A percentile compares a stretch with the other conserved stretches of the same genome.
Conservation (phyloP, 768 basidiomycete genomes). For the Lenzites betulinus region DNA sequence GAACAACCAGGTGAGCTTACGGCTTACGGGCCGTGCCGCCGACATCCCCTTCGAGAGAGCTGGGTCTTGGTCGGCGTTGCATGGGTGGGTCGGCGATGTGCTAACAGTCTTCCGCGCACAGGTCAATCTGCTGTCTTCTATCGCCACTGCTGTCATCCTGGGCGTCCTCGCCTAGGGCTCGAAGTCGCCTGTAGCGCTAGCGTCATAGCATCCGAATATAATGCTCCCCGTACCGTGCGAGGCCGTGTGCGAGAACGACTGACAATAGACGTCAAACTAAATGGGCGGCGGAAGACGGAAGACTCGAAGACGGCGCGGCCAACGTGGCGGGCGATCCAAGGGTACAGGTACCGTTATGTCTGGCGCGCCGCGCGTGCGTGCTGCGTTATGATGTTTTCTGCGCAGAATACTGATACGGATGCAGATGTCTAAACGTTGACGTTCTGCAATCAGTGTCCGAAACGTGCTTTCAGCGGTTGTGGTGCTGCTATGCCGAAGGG, state of each 20-base stretch:
- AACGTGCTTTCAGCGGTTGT: neutral
- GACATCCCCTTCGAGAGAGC: neutral
- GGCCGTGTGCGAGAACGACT: too few species aligned
- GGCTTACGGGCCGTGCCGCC: neutral
- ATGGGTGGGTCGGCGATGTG: neutral
- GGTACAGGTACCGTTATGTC: too few species aligned
- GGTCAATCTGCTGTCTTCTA: slow-evolving; percentile 49
- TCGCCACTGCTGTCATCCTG: slow-evolving; percentile 39
- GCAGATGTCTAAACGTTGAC: neutral
- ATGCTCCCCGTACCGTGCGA: too few species aligned
- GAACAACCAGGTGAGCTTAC: slow-evolving; percentile 71
- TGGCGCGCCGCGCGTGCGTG: too few species aligned
- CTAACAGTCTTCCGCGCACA: slow-evolving; percentile 21
- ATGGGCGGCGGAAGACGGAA: too few species aligned
- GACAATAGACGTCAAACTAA: too few species aligned
- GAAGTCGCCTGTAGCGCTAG: neutral
- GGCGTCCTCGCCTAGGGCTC: slow-evolving; percentile 37
- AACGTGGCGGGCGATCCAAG: too few species aligned
- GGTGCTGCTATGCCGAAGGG: neutral
- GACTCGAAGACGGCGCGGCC: too few species aligned
- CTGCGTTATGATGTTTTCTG: too few species aligned
- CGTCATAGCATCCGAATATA: neutral
- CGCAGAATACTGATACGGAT: neutral
- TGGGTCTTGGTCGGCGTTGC: neutral
- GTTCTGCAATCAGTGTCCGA: neutral